Evolutionary conservation across 352 stramenopile genomes (phyloP), one percentile per base, ranked within the genome.

Genomic region (Phytophthora citrophthora): DNA sequence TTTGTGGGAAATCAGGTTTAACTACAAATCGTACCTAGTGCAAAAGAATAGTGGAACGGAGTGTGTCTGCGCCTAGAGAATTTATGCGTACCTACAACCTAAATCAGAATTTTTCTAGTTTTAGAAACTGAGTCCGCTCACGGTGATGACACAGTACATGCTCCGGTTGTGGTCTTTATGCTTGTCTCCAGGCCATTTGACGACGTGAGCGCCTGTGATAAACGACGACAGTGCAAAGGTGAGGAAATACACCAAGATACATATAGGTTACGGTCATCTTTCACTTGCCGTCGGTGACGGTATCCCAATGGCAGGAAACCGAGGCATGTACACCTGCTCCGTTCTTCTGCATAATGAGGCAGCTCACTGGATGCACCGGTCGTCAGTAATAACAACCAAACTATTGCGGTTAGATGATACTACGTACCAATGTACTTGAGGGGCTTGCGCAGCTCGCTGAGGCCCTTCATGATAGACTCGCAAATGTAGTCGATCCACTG

Each of bases 261-360:
- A 34, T 12, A 11, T 12, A 34, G 36, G 15, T 18, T 3, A 18
- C 13, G 38, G 20, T 54, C 18, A 34, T 51, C 31, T 16, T 18
- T 41, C 36, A 18, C 53, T 41, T 70, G 86, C 94, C 95, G 55
- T 98, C 93, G 16, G 81, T 97, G 63, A 83, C 86, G 1, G 85
- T 95, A 62, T 98, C 93, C 92, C 91, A 97, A 56, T 95, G 94
- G 29, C 89, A 96, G 11, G 88, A 96, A 45, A 97, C 84, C 10
- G 87, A 79, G 8, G 89, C 76, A 60, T 98, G 92, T 10, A 98
- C 75, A 15, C 93, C 93, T 2, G 93, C 91, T 46, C 93, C 93
- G 64, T 97, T 98, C 70, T 97, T 97, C 69, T 98, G 93, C 84
- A 98, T 97, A 68, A 98, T 95, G 7, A 95, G 66, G 52, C 86